These are phyloP conservation scores for Aspergillus sergii DNA, from an alignment of 2,329 filamentous ascomycete species.

Conservation along the genomic window DNA sequence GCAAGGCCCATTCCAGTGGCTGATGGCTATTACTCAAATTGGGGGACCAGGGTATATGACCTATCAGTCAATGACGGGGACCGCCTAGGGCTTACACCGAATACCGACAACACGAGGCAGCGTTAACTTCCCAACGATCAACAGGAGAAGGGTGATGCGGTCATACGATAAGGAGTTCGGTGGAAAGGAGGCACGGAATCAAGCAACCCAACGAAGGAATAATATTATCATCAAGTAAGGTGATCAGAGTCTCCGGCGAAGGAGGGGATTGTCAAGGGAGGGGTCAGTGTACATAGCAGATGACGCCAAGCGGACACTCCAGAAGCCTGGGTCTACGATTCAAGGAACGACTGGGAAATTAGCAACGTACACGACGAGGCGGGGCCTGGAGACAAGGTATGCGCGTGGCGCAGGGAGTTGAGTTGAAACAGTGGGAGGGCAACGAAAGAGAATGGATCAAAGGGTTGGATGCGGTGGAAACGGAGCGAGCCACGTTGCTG, in stretches of 20 bases:
- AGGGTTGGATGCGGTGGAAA: not conserved
- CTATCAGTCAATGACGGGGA: conserved; percentile 1
- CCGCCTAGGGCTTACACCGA: conserved; percentile 3
- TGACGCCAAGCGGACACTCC: conserved; percentile 7
- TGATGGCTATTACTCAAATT: conserved; percentile 6
- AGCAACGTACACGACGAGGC: not conserved
- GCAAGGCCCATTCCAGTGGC: not conserved
- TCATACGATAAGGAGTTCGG: conserved; percentile 11
- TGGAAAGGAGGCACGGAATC: conserved; percentile 6
- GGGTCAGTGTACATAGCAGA: conserved; percentile 14
- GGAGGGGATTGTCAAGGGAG: conserved; percentile 7
- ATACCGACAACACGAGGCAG: conserved; percentile 6
- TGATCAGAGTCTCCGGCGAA: not conserved
- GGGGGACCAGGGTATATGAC: not conserved
- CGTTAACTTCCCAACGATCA: not conserved
- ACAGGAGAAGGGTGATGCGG: conserved; percentile 11
- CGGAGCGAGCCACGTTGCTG: conserved; percentile 18
- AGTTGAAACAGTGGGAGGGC: conserved; percentile 12
- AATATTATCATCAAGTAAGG: not conserved
- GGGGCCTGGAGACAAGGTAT: conserved; percentile 3
- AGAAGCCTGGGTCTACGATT: conserved; percentile 1
- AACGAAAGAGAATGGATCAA: conserved; percentile 18
- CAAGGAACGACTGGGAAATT: conserved; percentile 8
- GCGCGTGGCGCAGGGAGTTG: conserved; percentile 14
- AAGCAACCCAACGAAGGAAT: conserved; percentile 2